Evolutionary conservation across 1,284 basidiomycete genomes (phyloP).

Genomic region (Anthracocystis walkeri): DNA sequence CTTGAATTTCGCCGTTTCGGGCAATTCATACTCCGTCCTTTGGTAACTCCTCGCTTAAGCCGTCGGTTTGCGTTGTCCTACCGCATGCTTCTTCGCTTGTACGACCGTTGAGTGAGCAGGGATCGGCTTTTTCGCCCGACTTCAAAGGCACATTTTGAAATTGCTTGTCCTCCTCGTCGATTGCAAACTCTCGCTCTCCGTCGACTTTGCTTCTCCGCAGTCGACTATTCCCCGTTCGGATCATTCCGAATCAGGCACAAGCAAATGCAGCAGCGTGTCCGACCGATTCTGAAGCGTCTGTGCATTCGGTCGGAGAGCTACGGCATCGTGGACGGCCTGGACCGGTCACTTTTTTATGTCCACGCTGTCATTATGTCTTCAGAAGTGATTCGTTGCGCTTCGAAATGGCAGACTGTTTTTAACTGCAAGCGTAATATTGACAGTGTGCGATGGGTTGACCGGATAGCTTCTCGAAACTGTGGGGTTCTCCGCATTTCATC

Average conservation of each 20-base stretch:
- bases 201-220: neutral
- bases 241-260: constrained; percentile 3
- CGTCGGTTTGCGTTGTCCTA: neutral
- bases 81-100: too few species aligned
- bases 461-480: too few species aligned
- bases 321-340: neutral
- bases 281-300: neutral
- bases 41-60: neutral
- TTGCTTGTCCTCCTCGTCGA: neutral
- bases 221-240: constrained; percentile 4
- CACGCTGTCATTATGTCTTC: too few species aligned
- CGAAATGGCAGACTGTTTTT: too few species aligned
- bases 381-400: too few species aligned
- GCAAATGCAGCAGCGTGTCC: too few species aligned
- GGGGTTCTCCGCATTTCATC: too few species aligned
- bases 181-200: neutral
- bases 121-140: too few species aligned
- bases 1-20: too few species aligned
- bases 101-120: too few species aligned
- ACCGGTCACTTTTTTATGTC: too few species aligned
- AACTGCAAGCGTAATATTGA: neutral
- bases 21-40: neutral
- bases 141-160: too few species aligned
- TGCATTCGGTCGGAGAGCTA: neutral
- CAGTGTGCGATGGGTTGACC: neutral